Percentiles rank a stretch among this genome's conserved stretches.
These are phyloP conservation scores for Talaromyces sp. DNA, from an alignment of 2,329 filamentous ascomycete species.

Conservation along the genomic window DNA sequence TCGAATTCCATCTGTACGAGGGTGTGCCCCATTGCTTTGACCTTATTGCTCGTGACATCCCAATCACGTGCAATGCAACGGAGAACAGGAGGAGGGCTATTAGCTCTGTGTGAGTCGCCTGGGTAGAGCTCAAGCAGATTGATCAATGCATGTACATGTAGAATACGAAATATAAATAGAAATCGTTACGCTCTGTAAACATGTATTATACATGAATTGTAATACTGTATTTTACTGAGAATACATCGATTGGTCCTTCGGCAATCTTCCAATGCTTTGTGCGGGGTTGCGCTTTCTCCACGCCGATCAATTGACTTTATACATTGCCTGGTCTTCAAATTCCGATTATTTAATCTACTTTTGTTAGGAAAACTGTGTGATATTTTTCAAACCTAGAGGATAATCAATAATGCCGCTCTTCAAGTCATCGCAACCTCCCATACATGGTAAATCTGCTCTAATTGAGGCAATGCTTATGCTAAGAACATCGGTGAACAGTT, in stretches of 20 bases:
- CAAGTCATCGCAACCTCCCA: not conserved
- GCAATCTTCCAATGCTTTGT: not conserved
- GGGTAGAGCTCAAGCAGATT: not conserved
- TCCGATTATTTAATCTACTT: not conserved
- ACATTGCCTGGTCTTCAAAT: not conserved
- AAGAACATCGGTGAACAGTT: not conserved
- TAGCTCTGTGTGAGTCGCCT: not conserved
- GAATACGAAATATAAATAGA: not conserved
- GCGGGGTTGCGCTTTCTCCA: not conserved
- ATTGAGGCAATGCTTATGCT: not conserved
- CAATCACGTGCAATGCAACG: slow-evolving; percentile 10
- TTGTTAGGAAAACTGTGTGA: not conserved
- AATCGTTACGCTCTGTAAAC: not conserved
- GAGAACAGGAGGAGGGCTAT: not conserved
- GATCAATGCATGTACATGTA: too few species aligned
- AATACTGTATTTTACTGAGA: not conserved
- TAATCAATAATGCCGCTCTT: not conserved
- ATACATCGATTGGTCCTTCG: not conserved
- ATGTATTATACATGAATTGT: not conserved
- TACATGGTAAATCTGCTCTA: not conserved
- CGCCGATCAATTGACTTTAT: not conserved
- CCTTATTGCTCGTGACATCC: slow-evolving; percentile 10
- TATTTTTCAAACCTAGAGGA: not conserved
- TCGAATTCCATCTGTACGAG: slow-evolving; percentile 42
- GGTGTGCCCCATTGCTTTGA: slow-evolving; percentile 41